Base-by-base conservation (phyloP, 1,139 yeast genomes). In the Suhomyces ambrosiae region DNA sequence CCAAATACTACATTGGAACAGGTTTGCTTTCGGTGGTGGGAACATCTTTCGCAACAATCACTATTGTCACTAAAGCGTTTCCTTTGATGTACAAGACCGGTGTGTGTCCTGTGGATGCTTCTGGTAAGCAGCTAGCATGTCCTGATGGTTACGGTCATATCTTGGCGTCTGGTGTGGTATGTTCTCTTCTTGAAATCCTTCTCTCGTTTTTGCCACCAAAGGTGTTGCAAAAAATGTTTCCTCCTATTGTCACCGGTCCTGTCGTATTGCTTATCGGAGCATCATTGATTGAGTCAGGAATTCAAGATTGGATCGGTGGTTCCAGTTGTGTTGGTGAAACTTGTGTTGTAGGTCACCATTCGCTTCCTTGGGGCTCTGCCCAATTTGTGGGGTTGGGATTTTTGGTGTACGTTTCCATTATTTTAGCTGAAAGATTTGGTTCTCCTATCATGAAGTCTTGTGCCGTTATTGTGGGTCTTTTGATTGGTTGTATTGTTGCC, bases 381-480 rank as follows among this genome's bases (percentile, higher is more conserved):
- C 76, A 82, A 56, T 88, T 82, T 54, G 64, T 89, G 47, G 97
- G 96, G 30, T 71, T 88, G 19, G 96, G 96, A 2, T 87, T 89
- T 70, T 66, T 83, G 26, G 96, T 88, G 9, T 86, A 79, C 53
- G 71, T 80, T 21, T 68, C 87, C 7, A 87, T 89, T 51, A 73
- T 88, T 40, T 45, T 86, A 24, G 76, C 85, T 48, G 96, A 89
- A 61, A 80, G 80, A 56, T 88, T 86, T 74, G 97, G 97, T 21
- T 79, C 96, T n/a, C 96, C 96, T 40, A 84, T 88, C 50, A 85
- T 88, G 94, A 86, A 85, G 59, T 85, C 95, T 7, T 86, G 95
- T 71, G 92, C 96, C 1, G 95, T 88, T 33, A 85, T 88, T 48
- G 65, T 82, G 28, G 96, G 96, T 33, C 71, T 88, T 44, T 65